Conservation (phyloP, 2,329 filamentous ascomycete species). For the Diaporthe caulivora region DNA sequence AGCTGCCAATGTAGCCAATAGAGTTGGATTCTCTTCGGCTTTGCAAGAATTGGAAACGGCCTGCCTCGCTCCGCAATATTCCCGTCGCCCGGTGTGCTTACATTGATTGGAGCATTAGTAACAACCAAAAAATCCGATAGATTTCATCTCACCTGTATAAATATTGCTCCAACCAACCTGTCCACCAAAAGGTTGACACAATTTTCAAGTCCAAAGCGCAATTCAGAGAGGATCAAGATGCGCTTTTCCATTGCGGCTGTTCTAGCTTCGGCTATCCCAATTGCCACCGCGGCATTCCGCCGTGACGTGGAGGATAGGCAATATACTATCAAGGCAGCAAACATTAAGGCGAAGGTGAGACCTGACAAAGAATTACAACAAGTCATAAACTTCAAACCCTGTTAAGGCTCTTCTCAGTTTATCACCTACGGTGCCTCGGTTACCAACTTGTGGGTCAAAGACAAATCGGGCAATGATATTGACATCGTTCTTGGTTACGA, state of each 20-base stretch:
- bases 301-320: not conserved
- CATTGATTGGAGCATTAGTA: conserved; percentile 1
- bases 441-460: conserved; percentile 73
- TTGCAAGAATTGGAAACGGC: not conserved
- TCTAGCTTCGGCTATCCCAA: not conserved
- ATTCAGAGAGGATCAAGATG: not conserved
- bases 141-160: not conserved
- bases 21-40: not conserved
- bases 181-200: not conserved
- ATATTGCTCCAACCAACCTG: not conserved
- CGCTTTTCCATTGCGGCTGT: not conserved
- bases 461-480: conserved; percentile 70
- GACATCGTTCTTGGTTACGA: conserved; percentile 76
- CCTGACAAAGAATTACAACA: accelerated
- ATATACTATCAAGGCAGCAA: not conserved
- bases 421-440: conserved; percentile 60
- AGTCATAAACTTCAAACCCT: accelerated
- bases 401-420: not conserved
- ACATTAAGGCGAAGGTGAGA: conserved; percentile 16
- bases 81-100: not conserved
- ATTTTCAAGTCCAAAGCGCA: too few species aligned
- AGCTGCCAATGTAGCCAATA: not conserved
- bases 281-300: not conserved
- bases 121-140: not conserved
- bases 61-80: not conserved